Conservation (phyloP, 1,139 yeast species). For the Saccharomycopsis hybrid region DNA sequence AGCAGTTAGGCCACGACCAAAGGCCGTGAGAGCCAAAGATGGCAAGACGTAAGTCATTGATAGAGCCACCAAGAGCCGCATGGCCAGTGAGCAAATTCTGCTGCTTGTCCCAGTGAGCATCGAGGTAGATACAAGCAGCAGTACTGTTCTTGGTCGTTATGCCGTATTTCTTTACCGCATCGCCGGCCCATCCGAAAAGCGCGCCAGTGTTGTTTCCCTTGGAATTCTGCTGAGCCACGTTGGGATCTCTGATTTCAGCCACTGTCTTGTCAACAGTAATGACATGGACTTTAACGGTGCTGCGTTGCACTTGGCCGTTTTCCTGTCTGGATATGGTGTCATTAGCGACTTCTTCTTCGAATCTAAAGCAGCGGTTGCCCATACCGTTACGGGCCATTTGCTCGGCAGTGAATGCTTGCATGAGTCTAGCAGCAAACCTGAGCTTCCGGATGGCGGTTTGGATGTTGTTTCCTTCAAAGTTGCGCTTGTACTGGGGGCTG, state of each 20-base stretch:
- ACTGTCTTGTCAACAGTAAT: conserved; percentile 60
- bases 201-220: conserved; percentile 70
- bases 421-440: conserved; percentile 79
- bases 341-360: conserved; percentile 57
- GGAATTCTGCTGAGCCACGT: conserved; percentile 81
- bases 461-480: conserved; percentile 60
- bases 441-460: conserved; percentile 71
- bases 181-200: conserved; percentile 71
- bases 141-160: conserved; percentile 36
- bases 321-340: conserved; percentile 48
- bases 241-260: conserved; percentile 67
- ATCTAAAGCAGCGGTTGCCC: conserved; percentile 74
- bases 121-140: conserved; percentile 81
- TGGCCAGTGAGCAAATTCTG: conserved; percentile 66
- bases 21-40: conserved; percentile 92
- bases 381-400: conserved; percentile 79
- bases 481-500: conserved; percentile 49
- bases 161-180: conserved; percentile 48
- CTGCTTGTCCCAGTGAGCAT: conserved; percentile 72
- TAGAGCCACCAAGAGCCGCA: conserved; percentile 94
- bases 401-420: conserved; percentile 91
- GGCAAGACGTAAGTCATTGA: conserved; percentile 62
- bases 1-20: conserved; percentile 79
- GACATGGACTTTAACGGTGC: conserved; percentile 72
- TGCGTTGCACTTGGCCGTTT: conserved; percentile 35